Conservation (phyloP, 352 stramenopile species). For the Pythium rishiriense region DNA sequence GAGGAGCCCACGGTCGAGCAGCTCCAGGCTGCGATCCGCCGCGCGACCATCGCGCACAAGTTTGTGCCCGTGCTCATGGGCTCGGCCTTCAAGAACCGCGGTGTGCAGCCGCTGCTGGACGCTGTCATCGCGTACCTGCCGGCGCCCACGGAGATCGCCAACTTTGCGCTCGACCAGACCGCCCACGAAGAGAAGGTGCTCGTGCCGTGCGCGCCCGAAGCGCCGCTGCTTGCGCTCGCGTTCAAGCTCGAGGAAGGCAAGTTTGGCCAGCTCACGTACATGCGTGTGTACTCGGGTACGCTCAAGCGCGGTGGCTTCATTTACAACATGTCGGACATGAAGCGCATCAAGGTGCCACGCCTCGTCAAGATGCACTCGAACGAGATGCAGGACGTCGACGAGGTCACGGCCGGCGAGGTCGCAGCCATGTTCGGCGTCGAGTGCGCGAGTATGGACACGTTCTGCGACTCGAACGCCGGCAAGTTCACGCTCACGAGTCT, state of each 20-base stretch:
- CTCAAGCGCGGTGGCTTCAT: slow-evolving; percentile 87
- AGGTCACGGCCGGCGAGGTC: slow-evolving; percentile 94
- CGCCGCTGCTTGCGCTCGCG: slow-evolving; percentile 95
- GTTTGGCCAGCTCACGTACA: slow-evolving; percentile 99
- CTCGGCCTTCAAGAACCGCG: slow-evolving; percentile 97
- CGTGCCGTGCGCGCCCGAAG: slow-evolving; percentile 85
- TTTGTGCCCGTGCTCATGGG: slow-evolving; percentile 99
- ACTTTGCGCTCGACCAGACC: slow-evolving; percentile 94
- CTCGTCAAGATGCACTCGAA: slow-evolving; percentile 99
- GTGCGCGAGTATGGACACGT: slow-evolving; percentile 98
- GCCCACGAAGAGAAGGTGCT: slow-evolving; percentile 91
- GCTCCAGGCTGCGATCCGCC: slow-evolving; percentile 93
- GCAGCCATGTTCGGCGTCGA: slow-evolving; percentile 99
- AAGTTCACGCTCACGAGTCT: slow-evolving; percentile 97
- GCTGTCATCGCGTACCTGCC: slow-evolving; percentile 98
- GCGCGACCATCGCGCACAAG: slow-evolving; percentile 94
- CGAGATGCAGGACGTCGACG: slow-evolving; percentile 99
- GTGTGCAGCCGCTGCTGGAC: slow-evolving; percentile 98
- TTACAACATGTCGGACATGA: slow-evolving; percentile 90
- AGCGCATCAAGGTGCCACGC: slow-evolving; percentile 95
- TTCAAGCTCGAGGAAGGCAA: slow-evolving; percentile 99
- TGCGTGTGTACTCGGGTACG: slow-evolving; percentile 91
- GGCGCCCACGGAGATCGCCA: slow-evolving; percentile 92
- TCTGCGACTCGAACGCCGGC: slow-evolving; percentile 86
- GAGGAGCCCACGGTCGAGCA: slow-evolving; percentile 92